Base-by-base conservation (phyloP, 768 basidiomycete genomes). In the Suillus ampliporus region DNA sequence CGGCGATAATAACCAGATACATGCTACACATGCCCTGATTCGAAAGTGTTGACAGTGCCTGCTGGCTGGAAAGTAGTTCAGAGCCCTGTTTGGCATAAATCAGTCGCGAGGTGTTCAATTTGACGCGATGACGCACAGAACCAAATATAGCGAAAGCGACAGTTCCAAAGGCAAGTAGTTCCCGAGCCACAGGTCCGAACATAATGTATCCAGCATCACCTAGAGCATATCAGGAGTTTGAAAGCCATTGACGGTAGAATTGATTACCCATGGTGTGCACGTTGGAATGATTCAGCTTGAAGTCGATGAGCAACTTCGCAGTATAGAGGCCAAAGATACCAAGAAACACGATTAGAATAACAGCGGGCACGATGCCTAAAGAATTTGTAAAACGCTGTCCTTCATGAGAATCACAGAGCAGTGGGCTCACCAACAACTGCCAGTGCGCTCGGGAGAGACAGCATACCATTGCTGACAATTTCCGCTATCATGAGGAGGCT, bases 391-490 rank as follows among this genome's bases (percentile, higher is more conserved):
- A n/a, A 28, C 4, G 23, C 17, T 26, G 17, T 11, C 6, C 17
- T 3, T 40, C 13, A 2, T 48, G 37, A 37, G 11, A 21, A 10
- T 15, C 21, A 60, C 61, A 21, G 19, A n/a, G n/a, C 13, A 46
- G 26, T 26, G 37, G 6, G 54, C 75, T 64, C 65, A 83, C 83
- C 84, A 57, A 85, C 83, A 3, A 79, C 80, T 8, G 84, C 84
- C 61, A 85, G 76, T 14, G 83, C 77, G 53, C 79, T 82, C 0
- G 84, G 84, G 7, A 86, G 74, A 17, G 84, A 84, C 17, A 85
- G 68, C 80, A 85, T 83, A 13, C 84, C 84, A 70, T 84, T 85
- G 70, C 81, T 82, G 38, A 86, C 83, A 23, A 85, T 84, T 68
- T 85, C 84, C 44, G 84, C 83, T 58, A 84, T 84, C 84, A 86